Conservation (phyloP, 2,329 filamentous ascomycete species). For the Claviceps sp. region DNA sequence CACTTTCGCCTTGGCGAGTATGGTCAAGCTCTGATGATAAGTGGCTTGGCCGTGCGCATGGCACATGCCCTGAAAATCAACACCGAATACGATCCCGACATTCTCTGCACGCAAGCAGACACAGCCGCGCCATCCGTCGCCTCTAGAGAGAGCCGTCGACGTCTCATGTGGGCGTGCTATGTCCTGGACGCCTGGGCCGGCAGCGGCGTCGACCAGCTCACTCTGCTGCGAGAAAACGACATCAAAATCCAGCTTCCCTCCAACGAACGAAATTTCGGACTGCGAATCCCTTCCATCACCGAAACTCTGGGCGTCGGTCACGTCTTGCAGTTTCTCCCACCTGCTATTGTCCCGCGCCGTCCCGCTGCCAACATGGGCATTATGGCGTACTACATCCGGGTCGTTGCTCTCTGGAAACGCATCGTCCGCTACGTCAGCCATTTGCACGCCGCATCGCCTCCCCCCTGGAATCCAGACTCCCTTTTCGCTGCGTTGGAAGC, state of each 20-base stretch:
- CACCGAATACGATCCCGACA: constrained; percentile 22
- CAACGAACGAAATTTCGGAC: constrained; percentile 28
- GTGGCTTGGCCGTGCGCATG: constrained; percentile 27
- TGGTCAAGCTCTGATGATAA: constrained; percentile 26
- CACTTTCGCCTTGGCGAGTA: constrained; percentile 27
- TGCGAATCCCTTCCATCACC: constrained; percentile 26
- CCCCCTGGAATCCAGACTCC: constrained; percentile 30
- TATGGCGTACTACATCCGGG: constrained; percentile 29
- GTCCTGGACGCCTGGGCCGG: constrained; percentile 28
- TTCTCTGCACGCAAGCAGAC: constrained; percentile 22
- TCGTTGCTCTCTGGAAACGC: constrained; percentile 27
- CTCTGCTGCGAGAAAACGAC: constrained; percentile 24
- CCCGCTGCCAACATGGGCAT: constrained; percentile 30
- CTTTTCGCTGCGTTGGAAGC: constrained; percentile 27
- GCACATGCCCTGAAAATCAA: constrained; percentile 28
- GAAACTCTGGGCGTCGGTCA: constrained; percentile 27
- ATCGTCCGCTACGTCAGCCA: constrained; percentile 30
- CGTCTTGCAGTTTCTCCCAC: constrained; percentile 25
- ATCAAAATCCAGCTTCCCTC: constrained; percentile 28
- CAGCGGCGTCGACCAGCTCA: constrained; percentile 25
- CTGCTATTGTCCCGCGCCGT: constrained; percentile 24
- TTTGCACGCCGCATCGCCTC: constrained; percentile 21
- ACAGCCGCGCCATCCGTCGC: constrained; percentile 20
- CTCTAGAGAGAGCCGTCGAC: constrained; percentile 23
- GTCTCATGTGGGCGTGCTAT: constrained; percentile 30